Percentiles rank a stretch among this genome's conserved stretches.
Evolutionary conservation across 257 asterid genomes (phyloP).

Genomic region (Scutellaria galericulata): DNA sequence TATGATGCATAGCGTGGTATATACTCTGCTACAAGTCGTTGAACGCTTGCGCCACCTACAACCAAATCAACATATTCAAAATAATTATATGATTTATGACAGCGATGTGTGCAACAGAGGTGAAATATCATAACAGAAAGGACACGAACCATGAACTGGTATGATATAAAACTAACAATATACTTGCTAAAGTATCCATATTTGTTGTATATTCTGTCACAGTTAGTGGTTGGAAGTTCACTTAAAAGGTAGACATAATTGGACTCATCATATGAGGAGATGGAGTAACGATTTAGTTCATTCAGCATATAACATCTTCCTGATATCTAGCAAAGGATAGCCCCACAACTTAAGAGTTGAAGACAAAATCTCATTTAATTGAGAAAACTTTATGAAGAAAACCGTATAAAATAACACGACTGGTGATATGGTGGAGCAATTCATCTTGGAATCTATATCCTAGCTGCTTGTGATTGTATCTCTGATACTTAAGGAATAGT

Average conservation of each 20-base stretch:
- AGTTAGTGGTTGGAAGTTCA: neutral
- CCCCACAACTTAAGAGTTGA: neutral
- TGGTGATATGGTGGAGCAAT: neutral
- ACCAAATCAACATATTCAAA: conserved; percentile 29
- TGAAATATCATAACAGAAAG: conserved; percentile 12
- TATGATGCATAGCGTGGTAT: conserved; percentile 77
- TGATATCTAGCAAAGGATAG: conserved; percentile 9
- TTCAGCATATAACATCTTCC: neutral
- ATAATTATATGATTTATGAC: neutral
- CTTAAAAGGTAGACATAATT: conserved; percentile 15
- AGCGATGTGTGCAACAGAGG: neutral
- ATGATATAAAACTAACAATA: conserved; percentile 18
- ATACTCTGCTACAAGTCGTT: conserved; percentile 74
- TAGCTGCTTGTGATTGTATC: conserved; percentile 11
- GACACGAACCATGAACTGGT: conserved; percentile 12
- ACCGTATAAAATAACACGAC: conserved; percentile 4
- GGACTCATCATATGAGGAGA: conserved; percentile 1
- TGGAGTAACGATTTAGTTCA: neutral
- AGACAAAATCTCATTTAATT: conserved; percentile 15
- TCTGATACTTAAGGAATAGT: neutral
- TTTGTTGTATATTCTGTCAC: conserved; percentile 2
- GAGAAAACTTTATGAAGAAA: conserved; percentile 5
- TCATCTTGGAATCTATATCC: neutral
- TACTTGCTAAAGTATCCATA: conserved; percentile 17
- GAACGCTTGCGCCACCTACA: conserved; percentile 71